Percentiles rank a stretch among this genome's conserved stretches.
phyloP scores from a whole-genome alignment of 257 asterid species.

The Penstemon newberryi region DNA sequence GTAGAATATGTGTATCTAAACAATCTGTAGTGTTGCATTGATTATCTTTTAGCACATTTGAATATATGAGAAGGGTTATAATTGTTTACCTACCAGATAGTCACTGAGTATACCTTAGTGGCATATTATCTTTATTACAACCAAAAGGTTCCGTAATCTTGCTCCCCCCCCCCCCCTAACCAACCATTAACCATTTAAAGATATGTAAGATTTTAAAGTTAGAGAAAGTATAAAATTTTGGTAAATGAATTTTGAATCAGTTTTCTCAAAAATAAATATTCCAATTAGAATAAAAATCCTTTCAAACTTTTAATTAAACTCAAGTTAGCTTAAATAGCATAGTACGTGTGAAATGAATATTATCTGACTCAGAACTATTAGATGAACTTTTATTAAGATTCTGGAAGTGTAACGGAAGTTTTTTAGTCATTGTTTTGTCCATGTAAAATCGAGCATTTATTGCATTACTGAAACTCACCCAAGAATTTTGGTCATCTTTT shows the following conservation, averaged over 20 bases:
- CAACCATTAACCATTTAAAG: too few species aligned
- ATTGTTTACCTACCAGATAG: too few species aligned
- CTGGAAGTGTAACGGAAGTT: background rate
- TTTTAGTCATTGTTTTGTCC: background rate
- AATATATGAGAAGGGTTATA: too few species aligned
- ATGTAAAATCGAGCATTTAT: background rate
- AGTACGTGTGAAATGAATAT: background rate
- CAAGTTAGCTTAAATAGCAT: background rate
- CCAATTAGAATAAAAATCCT: background rate
- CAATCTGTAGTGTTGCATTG: background rate
- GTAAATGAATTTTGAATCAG: background rate
- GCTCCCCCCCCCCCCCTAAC: too few species aligned
- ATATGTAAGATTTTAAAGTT: background rate
- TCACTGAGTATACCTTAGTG: too few species aligned
- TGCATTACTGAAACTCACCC: background rate
- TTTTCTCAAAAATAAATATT: background rate
- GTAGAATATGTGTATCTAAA: too few species aligned
- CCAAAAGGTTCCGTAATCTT: too few species aligned
- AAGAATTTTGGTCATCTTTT: conserved; percentile 15
- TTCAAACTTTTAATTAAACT: background rate
- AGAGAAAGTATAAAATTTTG: background rate
- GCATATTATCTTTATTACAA: too few species aligned
- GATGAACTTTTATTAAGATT: background rate
- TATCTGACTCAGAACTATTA: background rate
- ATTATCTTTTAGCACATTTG: too few species aligned